Percentiles rank a stretch among this genome's conserved stretches.
Evolutionary conservation across 768 basidiomycete species (phyloP).

Genomic region (Lanmaoa rubissima): DNA sequence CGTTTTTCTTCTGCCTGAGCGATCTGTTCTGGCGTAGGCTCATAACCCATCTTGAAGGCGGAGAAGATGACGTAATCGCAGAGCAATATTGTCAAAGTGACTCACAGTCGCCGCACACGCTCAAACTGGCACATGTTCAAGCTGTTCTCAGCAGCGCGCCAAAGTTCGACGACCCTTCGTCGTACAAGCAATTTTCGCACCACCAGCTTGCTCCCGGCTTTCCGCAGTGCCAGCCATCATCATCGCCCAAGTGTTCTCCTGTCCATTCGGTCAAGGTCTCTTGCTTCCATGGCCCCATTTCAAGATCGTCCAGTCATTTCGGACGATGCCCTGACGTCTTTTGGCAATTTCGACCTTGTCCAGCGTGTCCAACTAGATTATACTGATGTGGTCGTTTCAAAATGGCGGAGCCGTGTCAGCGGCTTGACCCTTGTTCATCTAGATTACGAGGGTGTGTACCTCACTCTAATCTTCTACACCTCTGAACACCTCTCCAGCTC

Average conservation of each 20-base stretch:
- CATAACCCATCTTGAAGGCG: constrained; percentile 13
- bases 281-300: constrained; percentile 31
- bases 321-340: constrained; percentile 33
- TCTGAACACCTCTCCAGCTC: constrained; percentile 48
- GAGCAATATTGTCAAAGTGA: not conserved
- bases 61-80: constrained; percentile 17
- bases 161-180: constrained; percentile 14
- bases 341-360: constrained; percentile 83
- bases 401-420: constrained; percentile 84
- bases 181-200: not conserved
- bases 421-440: constrained; percentile 91
- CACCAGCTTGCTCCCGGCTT: not conserved
- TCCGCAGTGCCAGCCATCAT: constrained; percentile 1
- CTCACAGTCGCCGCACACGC: not conserved
- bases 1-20: constrained; percentile 50
- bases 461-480: not conserved
- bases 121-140: constrained; percentile 20
- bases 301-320: constrained; percentile 20
- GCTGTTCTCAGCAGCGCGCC: constrained; percentile 28
- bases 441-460: constrained; percentile 76
- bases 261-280: constrained; percentile 6
- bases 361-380: constrained; percentile 74
- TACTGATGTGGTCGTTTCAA: constrained; percentile 76
- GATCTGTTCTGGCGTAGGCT: constrained; percentile 53
- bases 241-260: not conserved